These are phyloP conservation scores for Ceratocystis albifundus DNA, from an alignment of 2,329 filamentous ascomycete species.

Conservation along the genomic window DNA sequence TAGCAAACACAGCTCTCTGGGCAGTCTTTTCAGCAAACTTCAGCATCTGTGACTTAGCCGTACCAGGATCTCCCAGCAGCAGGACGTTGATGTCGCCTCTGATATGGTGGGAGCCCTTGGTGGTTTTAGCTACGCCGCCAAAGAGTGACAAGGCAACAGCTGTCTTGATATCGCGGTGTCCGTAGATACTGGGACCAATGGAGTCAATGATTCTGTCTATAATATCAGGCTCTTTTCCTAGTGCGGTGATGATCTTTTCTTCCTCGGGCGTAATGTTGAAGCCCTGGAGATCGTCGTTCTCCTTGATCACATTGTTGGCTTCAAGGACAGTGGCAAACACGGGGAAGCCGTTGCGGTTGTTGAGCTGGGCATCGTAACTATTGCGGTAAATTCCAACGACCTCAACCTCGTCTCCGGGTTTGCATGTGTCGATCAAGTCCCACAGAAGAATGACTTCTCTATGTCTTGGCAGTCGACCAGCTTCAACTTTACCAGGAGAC, in stretches of 20 bases:
- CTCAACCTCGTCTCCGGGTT: slow-evolving; percentile 95
- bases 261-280: slow-evolving; percentile 94
- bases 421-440: slow-evolving; percentile 92
- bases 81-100: slow-evolving; percentile 97
- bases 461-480: slow-evolving; percentile 83
- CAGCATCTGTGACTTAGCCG: slow-evolving; percentile 91
- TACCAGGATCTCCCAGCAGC: slow-evolving; percentile 90
- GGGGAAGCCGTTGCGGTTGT: slow-evolving; percentile 97
- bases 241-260: slow-evolving; percentile 74
- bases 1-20: slow-evolving; percentile 92
- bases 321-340: slow-evolving; percentile 97
- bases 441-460: slow-evolving; percentile 91
- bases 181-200: slow-evolving; percentile 94
- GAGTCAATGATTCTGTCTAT: slow-evolving; percentile 87
- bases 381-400: slow-evolving; percentile 95
- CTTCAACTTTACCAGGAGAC: slow-evolving; percentile 90
- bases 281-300: slow-evolving; percentile 91
- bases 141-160: slow-evolving; percentile 89
- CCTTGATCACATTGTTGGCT: slow-evolving; percentile 93
- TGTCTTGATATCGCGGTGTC: slow-evolving; percentile 93
- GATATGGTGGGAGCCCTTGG: slow-evolving; percentile 79
- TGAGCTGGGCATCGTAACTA: slow-evolving; percentile 93
- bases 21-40: slow-evolving; percentile 98
- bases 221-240: slow-evolving; percentile 83
- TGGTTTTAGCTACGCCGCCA: slow-evolving; percentile 82